Evolutionary conservation across 306 rosid species (phyloP), one percentile per base, ranked within the genome.

Genomic region (Crataegus laevigata): DNA sequence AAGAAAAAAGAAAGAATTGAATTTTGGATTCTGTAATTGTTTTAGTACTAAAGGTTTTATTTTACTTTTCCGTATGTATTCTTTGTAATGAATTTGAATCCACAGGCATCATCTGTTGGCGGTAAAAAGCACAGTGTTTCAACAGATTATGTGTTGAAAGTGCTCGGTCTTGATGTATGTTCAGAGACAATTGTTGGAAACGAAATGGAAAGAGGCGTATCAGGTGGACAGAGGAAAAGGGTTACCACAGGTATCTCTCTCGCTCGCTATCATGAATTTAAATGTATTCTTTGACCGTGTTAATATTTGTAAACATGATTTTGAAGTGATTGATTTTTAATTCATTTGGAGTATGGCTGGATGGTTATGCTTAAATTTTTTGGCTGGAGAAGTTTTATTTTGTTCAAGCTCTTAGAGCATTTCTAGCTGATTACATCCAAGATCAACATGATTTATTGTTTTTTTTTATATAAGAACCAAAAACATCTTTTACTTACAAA

Each of bases 181-280:
- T 84, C 98, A 24, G 97, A 93, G 32, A 93, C 98, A 45, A 22
- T 84, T 45, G 97, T 93, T 75, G 98, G 98, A 17, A 93, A 45
- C 59, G 97, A 93, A 18, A 93, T 93, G 97, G 75, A 82, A 5
- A 82, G 98, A 81, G 98, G 98, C 51, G 82, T 93, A 60, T 93
- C 98, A 3, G 98, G 98, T 43, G 98, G 98, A 71, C 98, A 93
- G 82, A 91, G 86, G 77, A 93, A 91, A 77, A 86, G 98, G 82
- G 98, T 93, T 18, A 93, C 98, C 21, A 86, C 98, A 89, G 98
- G 98, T 90, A 65, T 69, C n/a, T 83, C 51, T 72, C 71, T 68
- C 78, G 28, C 47, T 58, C 38, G 65, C 57, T 29, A 14, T 47
- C 15, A 57, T 25, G 66, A 40, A 68, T n/a, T 1, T 43, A 14